Conservation (phyloP, 805 yeast species). For the Sugiyamaella smithiae region DNA sequence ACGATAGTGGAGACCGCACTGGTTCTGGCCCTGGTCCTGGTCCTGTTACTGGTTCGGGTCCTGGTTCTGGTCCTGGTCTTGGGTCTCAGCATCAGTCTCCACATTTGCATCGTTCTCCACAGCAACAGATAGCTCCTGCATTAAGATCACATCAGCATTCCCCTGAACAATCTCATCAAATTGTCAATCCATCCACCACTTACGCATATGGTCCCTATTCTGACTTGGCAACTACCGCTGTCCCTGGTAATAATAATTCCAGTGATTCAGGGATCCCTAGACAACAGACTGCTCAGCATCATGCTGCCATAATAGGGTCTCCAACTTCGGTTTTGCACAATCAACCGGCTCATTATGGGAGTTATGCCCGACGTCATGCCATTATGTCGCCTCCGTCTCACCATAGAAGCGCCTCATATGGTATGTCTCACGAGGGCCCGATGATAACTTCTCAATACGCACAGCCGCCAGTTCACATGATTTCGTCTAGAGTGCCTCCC, state of each 20-base stretch:
- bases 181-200: background rate
- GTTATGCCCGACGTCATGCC: background rate
- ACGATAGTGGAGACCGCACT: no score
- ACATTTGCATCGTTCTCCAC: no score
- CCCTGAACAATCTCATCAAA: constrained; percentile 10
- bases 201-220: background rate
- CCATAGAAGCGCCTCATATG: background rate
- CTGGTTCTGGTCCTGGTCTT: no score
- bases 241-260: background rate
- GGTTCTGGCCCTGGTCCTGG: no score
- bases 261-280: no score
- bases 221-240: background rate
- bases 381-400: constrained; percentile 1
- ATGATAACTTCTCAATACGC: background rate
- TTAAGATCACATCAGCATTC: constrained; percentile 9
- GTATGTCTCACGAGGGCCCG: background rate
- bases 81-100: no score
- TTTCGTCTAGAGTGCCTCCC: background rate
- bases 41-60: no score
- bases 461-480: background rate
- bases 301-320: background rate
- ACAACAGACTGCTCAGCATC: no score
- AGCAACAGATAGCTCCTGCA: background rate
- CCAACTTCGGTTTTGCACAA: background rate
- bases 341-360: background rate